Percentiles rank a stretch among this genome's conserved stretches.
phyloP scores from a whole-genome alignment of 2,329 filamentous ascomycete genomes.

The Monosporascus sp. region DNA sequence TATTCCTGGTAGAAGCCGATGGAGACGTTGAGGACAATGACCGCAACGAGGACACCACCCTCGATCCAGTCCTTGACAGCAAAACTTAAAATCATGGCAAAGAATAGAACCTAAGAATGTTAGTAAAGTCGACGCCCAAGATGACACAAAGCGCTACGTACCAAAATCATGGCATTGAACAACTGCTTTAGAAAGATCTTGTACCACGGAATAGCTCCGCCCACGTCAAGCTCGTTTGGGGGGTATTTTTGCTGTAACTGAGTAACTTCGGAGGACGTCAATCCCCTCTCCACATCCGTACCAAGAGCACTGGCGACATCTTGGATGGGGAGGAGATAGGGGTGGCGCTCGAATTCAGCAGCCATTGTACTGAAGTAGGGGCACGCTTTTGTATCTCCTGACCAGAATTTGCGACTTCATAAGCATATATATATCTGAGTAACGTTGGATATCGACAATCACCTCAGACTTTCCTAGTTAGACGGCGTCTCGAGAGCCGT shows the following conservation, averaged over 20 bases:
- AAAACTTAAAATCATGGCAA: constrained; percentile 70
- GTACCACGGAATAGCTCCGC: constrained; percentile 60
- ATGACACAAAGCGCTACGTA: constrained; percentile 29
- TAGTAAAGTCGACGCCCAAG: constrained; percentile 18
- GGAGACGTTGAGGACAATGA: constrained; percentile 64
- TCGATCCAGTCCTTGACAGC: constrained; percentile 63
- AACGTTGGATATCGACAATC: not conserved
- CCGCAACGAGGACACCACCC: constrained; percentile 60
- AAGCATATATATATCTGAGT: not conserved
- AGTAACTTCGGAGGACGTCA: constrained; percentile 55
- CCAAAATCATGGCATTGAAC: constrained; percentile 73
- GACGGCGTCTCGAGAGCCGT: not conserved
- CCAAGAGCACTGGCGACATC: constrained; percentile 58
- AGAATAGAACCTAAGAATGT: constrained; percentile 63
- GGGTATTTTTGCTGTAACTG: constrained; percentile 56
- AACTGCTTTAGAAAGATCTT: constrained; percentile 70
- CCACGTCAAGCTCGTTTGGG: constrained; percentile 65
- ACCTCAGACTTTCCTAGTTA: not conserved
- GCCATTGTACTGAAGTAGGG: constrained; percentile 30
- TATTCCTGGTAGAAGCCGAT: constrained; percentile 64
- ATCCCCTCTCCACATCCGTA: constrained; percentile 62
- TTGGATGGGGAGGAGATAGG: constrained; percentile 55
- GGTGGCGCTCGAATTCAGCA: constrained; percentile 46
- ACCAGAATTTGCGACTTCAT: constrained; percentile 11
- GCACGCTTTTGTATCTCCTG: constrained; percentile 5